Evolutionary conservation across 129 eudicot species (phyloP), one percentile per base, ranked within the genome.

Genomic region (Pulicaria dysenterica): DNA sequence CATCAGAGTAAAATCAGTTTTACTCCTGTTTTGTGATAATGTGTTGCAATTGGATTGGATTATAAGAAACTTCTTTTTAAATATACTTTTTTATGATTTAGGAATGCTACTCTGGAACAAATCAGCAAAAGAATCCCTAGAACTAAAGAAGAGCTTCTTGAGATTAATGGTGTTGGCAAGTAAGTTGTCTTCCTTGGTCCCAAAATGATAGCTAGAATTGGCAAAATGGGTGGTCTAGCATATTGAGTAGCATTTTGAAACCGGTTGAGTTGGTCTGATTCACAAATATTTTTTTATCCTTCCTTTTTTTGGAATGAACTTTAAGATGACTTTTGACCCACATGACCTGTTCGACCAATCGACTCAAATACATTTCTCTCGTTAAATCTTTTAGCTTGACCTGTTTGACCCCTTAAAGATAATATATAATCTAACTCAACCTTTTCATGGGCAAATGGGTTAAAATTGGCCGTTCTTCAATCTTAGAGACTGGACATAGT

Each of bases 81-180:
- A 24, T 24, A 24, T 24, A 24, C 31, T 24, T 68, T 47, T 62
- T 67, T 9, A 47, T 64, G 65, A 15, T 60, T 54, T 78, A 92
- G 97, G 70, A 86, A 89, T 77, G 79, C 83, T 16, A 83, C 83
- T 36, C 51, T 92, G 73, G 82, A 83, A 66, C 77, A 43, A 31
- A 89, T 92, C 64, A 81, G 97, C 76, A 72, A 7, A 70, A 81
- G 76, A 69, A 54, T 88, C 38, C 97, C 96, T n/a, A 85, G 91
- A 79, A 89, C 71, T 58, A 86, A 84, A 72, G 96, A 86, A 56
- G 96, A 89, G 80, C 91, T 92, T 69, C 91, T 83, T 40, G 97
- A 92, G 73, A 70, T 92, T 55, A 80, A 83, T 64, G 96, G 97
- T 70, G 81, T 92, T 24, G 94, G 97, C 86, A 81, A 89, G 97